Conservation (phyloP, 495 filamentous ascomycete genomes). For the Penicillium cataractarum region DNA sequence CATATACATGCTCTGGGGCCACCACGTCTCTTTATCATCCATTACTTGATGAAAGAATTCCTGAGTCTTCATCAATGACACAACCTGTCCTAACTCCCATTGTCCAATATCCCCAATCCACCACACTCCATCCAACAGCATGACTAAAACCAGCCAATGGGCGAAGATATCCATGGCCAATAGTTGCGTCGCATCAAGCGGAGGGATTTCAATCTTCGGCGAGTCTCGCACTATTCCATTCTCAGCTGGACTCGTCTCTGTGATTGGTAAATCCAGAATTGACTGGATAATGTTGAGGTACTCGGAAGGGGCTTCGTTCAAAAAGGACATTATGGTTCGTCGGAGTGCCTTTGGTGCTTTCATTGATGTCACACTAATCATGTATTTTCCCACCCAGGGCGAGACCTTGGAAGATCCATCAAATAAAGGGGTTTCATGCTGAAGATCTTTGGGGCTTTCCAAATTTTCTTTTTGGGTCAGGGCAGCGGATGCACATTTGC, state of each 20-base stretch:
- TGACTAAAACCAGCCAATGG: constrained; percentile 48
- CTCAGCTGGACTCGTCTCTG: not conserved
- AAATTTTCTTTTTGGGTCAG: not conserved
- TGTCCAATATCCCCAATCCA: constrained; percentile 44
- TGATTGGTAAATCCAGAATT: not conserved
- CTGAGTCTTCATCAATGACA: constrained; percentile 18
- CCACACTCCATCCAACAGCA: constrained; percentile 48
- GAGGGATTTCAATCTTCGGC: not conserved
- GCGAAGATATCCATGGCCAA: constrained; percentile 27
- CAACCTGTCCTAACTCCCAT: constrained; percentile 35
- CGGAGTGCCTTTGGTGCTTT: not conserved
- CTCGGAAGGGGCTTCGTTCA: not conserved
- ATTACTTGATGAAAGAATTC: not conserved
- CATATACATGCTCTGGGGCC: not conserved
- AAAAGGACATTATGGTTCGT: constrained; percentile 1
- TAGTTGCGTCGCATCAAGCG: not conserved
- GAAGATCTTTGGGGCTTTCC: not conserved
- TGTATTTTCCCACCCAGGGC: not conserved
- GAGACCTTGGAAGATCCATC: not conserved
- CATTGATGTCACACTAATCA: constrained; percentile 1
- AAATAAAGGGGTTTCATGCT: not conserved
- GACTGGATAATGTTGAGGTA: not conserved
- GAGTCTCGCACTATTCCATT: not conserved
- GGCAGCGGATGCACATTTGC: not conserved
- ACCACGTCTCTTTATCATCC: not conserved